phyloP scores from a whole-genome alignment of 306 rosid species.

The Vigna trinervia region DNA sequence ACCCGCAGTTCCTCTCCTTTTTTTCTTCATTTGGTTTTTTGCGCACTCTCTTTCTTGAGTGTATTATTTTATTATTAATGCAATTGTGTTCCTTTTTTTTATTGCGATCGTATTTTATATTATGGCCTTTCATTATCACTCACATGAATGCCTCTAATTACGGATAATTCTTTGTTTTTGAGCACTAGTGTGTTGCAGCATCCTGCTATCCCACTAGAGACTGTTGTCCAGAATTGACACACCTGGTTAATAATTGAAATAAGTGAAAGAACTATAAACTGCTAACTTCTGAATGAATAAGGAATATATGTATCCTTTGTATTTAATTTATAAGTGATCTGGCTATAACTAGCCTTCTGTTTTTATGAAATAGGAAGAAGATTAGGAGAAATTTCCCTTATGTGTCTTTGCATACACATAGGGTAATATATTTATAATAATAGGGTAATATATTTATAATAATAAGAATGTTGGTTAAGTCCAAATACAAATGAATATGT shows the following conservation, averaged over 20 bases:
- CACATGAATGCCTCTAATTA: neutral
- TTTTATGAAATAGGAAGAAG: too few relatives aligned
- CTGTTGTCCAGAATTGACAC: neutral
- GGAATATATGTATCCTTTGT: neutral
- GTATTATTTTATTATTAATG: neutral
- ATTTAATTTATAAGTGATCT: neutral
- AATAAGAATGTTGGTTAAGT: too few relatives aligned
- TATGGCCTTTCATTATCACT: neutral
- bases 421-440: too few relatives aligned
- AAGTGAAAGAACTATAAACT: constrained; percentile 4
- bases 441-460: too few relatives aligned
- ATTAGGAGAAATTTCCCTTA: too few relatives aligned
- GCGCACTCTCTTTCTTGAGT: too few relatives aligned
- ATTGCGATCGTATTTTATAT: neutral
- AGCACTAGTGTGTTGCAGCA: neutral
- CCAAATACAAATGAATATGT: too few relatives aligned
- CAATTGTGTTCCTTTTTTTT: neutral
- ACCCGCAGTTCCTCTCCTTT: too few relatives aligned
- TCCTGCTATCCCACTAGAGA: neutral
- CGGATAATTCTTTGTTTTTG: neutral
- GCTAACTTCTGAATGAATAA: neutral
- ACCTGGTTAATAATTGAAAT: neutral
- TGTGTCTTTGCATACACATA: too few relatives aligned
- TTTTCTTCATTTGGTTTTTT: too few relatives aligned
- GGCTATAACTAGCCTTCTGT: neutral